A percentile compares a stretch with the other conserved stretches of the same genome.
Evolutionary conservation across 78 protist species (phyloP).

Genomic region (Cavenderia fasciculata): DNA sequence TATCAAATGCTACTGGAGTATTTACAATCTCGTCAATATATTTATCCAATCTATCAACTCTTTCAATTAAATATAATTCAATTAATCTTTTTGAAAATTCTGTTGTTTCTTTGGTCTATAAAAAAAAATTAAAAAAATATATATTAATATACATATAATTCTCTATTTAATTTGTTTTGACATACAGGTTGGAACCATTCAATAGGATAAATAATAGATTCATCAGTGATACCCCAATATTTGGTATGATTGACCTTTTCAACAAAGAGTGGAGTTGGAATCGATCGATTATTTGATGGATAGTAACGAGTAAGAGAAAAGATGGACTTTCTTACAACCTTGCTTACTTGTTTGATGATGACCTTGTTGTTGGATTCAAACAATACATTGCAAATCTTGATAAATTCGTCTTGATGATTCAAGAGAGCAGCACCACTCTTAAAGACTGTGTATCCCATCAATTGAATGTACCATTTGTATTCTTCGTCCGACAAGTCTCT

Average conservation of each 20-base stretch:
- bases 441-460: conserved; percentile 40
- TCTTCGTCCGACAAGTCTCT: conserved; percentile 49
- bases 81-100: conserved; percentile 32
- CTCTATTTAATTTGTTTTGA: background rate
- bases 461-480: conserved; percentile 30
- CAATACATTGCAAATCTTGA: conserved; percentile 4
- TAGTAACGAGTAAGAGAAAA: conserved; percentile 41
- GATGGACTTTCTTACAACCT: conserved; percentile 47
- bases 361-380: conserved; percentile 37
- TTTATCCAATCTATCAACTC: background rate
- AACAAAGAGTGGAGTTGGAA: background rate
- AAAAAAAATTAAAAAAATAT: background rate
- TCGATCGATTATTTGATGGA: conserved; percentile 32
- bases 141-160: background rate
- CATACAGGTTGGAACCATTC: conserved; percentile 71
- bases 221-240: conserved; percentile 51
- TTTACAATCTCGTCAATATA: background rate
- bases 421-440: conserved; percentile 23
- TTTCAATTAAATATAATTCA: conserved; percentile 1
- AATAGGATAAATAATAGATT: background rate
- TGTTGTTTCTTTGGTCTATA: background rate
- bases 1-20: background rate
- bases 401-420: background rate
- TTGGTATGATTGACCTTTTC: conserved; percentile 20
- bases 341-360: background rate